Percentiles rank a stretch among this genome's conserved stretches.
phyloP scores from a whole-genome alignment of 192 early-diverging fungal genomes.

The Podochytrium sp. region DNA sequence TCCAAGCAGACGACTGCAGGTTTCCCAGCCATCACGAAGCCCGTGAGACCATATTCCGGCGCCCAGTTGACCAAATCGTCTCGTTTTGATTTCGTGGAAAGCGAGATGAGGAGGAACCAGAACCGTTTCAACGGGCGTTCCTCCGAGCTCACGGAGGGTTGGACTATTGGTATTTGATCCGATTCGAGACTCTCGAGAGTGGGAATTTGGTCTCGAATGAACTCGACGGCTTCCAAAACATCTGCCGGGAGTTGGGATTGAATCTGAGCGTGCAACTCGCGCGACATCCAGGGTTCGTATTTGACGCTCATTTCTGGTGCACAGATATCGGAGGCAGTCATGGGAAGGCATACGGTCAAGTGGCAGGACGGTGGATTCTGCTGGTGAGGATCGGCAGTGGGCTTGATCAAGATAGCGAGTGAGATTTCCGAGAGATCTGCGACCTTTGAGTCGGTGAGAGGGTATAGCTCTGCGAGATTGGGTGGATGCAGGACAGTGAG shows the following conservation, averaged over 20 bases:
- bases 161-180: too few species aligned
- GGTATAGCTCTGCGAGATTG: background rate
- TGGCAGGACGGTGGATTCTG: background rate
- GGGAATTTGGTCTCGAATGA: background rate
- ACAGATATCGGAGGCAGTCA: background rate
- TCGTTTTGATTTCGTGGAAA: constrained; percentile 6
- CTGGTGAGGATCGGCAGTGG: too few species aligned
- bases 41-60: background rate
- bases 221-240: background rate
- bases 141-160: too few species aligned
- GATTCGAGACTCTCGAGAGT: background rate
- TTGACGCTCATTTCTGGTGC: background rate
- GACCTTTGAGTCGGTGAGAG: background rate
- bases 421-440: background rate
- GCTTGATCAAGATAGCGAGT: background rate
- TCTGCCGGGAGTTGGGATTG: background rate
- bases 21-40: constrained; percentile 25
- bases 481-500: background rate
- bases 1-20: constrained; percentile 10
- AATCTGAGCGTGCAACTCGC: background rate
- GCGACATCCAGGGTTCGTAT: constrained; percentile 10
- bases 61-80: constrained; percentile 18
- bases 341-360: background rate
- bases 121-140: background rate
- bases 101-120: constrained; percentile 23